Evolutionary conservation across 108 stramenopile species (phyloP), one percentile per base, ranked within the genome.

Genomic region (Nannochloropsis oceanica): DNA sequence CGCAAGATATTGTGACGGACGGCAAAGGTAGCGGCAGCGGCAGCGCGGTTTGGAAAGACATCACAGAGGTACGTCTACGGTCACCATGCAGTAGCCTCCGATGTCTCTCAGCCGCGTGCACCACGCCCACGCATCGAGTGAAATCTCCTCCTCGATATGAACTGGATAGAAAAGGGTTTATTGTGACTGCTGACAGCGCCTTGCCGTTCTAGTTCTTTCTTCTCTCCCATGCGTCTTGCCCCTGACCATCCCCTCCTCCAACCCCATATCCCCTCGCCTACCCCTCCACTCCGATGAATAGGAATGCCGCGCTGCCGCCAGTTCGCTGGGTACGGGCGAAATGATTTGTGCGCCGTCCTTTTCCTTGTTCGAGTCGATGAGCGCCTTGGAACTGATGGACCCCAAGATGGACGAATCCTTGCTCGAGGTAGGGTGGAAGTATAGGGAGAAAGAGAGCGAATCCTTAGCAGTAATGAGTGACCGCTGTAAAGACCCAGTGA

Each of bases 301-400:
- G 59, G 59, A 73, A n/a, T 73, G 59, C n/a, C 59, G 59, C 59
- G 22, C n/a, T n/a, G 90, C 90, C 43, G 92, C 93, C 42, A 82
- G 86, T 14, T 87, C 91, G 34, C 83, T 94, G 73, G 85, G 86
- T 8, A 82, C 88, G 22, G 80, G 83, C 24, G 82, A 92, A 85
- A 82, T 94, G 25, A 90, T 91, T 84, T 85, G 84, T 26, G 80
- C 93, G 25, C 87, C 89, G 42, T 79, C 89, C 13, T 93, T 96
- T 82, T 87, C 85, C 82, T 84, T 96, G 34, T 91, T 92, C 79
- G 95, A 96, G 84, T 92, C 94, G 89, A 96, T 96, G 95, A 87
- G 93, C 8, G 95, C 95, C 14, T 84, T 94, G 46, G 94, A 96
- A 85, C 26, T 96, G 13, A 92, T 93, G 86, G 94, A 96, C 80